phyloP scores from a whole-genome alignment of 768 basidiomycete species.

The Russula sp. region DNA sequence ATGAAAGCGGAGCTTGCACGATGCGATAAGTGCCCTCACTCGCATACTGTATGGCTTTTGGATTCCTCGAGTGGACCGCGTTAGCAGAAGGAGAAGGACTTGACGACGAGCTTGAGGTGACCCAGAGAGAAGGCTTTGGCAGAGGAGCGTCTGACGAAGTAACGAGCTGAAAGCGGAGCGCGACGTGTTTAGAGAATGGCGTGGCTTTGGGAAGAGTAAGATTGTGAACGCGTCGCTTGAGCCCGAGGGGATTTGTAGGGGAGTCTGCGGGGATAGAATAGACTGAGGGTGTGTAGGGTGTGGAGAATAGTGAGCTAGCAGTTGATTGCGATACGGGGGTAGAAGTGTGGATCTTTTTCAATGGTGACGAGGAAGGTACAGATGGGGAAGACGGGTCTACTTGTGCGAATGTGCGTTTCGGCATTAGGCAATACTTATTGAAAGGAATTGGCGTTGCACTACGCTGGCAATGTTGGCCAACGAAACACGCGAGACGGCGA shows the following conservation, averaged over 20 bases:
- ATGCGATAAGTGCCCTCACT: constrained; percentile 59
- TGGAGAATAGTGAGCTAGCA: constrained; percentile 31
- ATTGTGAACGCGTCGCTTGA: constrained; percentile 43
- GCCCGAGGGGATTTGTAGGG: constrained; percentile 67
- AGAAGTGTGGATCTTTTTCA: constrained; percentile 21
- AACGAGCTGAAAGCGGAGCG: constrained; percentile 61
- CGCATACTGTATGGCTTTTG: constrained; percentile 11
- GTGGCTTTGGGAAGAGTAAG: constrained; percentile 43
- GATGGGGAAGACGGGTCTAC: constrained; percentile 10
- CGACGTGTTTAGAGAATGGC: constrained; percentile 57
- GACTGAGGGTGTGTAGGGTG: constrained; percentile 38
- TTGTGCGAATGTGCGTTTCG: constrained; percentile 19
- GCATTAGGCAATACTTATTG: neutral
- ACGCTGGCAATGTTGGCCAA: neutral
- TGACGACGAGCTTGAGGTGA: neutral
- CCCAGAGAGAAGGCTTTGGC: constrained; percentile 16
- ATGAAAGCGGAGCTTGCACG: constrained; percentile 66
- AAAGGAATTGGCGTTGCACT: neutral
- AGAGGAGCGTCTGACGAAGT: constrained; percentile 34
- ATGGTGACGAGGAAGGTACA: constrained; percentile 8
- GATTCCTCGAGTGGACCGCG: constrained; percentile 1
- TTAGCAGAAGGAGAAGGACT: constrained; percentile 3
- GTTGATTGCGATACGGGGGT: constrained; percentile 20
- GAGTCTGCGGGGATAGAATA: constrained; percentile 55
- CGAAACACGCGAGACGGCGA: neutral